Evolutionary conservation across 106 monocot genomes (phyloP), one percentile per base, ranked within the genome.

Genomic region (Vanilla planifolia): DNA sequence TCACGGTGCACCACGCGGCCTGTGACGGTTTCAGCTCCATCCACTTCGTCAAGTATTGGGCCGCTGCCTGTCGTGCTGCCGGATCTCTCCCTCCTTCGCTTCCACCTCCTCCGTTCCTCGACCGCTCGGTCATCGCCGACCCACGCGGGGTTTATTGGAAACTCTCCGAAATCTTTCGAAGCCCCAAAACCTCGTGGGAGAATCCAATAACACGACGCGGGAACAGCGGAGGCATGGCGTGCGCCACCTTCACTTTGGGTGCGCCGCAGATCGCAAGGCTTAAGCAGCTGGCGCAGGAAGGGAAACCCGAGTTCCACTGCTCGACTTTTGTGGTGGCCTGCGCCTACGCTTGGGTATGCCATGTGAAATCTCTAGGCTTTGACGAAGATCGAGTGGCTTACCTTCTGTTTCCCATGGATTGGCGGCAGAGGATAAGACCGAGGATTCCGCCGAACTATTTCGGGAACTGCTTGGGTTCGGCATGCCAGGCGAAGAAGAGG

Each of bases 41-140:
- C 29, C 53, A 57, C 8, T 75, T 75, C 28, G 3, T 75, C 50
- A 68, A 63, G 23, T 62, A 45, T 8, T 75, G 72, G 72, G 72
- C 64, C 33, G 33, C 65, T 2, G 25, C 64, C 15, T 36, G 36
- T 17, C 58, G 5, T 1, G 33, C 15, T 16, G 11, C 39, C 33
- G 11, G 0, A 4, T 2, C 13, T 15, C 7, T 10, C 24, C 14
- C 20, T 6, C n/a, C 17, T n/a, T 2, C 25, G 16, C 36, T 16
- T 9, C 8, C 32, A 5, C 2, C 32, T 8, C 34, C 33, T 26
- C 20, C 30, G n/a, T 25, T 8, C 7, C 44, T 42, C 42, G 11
- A 63, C 26, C 25, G 40, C 5, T 23, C 45, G 2, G 20, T n/a
- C 9, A 69, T 22, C 9, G 13, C 10, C 3, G 32, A 40, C 30